Conservation (phyloP, 108 stramenopile genomes). For the Cyclostephanos tholiformis region DNA sequence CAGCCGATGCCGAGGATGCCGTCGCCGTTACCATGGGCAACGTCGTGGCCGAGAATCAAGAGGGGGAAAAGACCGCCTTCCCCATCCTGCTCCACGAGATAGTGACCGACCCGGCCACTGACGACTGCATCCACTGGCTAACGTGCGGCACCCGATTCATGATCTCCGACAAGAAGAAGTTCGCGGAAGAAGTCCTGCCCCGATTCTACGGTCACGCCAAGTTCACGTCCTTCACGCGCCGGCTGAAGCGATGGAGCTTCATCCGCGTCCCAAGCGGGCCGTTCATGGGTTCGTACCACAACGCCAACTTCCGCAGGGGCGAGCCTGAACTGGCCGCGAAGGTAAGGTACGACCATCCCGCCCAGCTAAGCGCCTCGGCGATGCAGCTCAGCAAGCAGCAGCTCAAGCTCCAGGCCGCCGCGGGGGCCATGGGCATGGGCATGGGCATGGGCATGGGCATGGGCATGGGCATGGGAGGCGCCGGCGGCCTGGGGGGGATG, state of each 20-base stretch:
- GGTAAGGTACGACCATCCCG: slow-evolving; percentile 40
- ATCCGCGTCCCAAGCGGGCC: slow-evolving; percentile 54
- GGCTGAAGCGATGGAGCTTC: slow-evolving; percentile 69
- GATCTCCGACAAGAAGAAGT: slow-evolving; percentile 66
- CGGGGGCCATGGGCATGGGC: not conserved
- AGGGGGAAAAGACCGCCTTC: slow-evolving; percentile 43
- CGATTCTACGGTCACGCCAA: slow-evolving; percentile 58
- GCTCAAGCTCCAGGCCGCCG: slow-evolving; percentile 24
- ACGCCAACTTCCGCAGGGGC: slow-evolving; percentile 48
- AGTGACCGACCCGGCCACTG: slow-evolving; percentile 35
- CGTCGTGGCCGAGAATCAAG: not conserved
- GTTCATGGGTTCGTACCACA: slow-evolving; percentile 61
- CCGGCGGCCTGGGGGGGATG: not conserved
- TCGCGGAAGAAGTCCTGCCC: slow-evolving; percentile 61
- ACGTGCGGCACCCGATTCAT: slow-evolving; percentile 66
- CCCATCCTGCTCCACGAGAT: slow-evolving; percentile 45
- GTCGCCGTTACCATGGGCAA: not conserved
- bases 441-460: not conserved
- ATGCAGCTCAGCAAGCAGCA: slow-evolving; percentile 36
- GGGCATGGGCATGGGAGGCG: not conserved
- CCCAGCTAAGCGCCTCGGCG: slow-evolving; percentile 23
- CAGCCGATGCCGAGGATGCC: not conserved
- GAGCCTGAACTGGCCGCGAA: slow-evolving; percentile 37
- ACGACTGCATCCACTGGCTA: slow-evolving; percentile 57
- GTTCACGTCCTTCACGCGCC: slow-evolving; percentile 72